Base-by-base conservation (phyloP, 164 flowering plant genomes). In the Sextonia rubra region DNA sequence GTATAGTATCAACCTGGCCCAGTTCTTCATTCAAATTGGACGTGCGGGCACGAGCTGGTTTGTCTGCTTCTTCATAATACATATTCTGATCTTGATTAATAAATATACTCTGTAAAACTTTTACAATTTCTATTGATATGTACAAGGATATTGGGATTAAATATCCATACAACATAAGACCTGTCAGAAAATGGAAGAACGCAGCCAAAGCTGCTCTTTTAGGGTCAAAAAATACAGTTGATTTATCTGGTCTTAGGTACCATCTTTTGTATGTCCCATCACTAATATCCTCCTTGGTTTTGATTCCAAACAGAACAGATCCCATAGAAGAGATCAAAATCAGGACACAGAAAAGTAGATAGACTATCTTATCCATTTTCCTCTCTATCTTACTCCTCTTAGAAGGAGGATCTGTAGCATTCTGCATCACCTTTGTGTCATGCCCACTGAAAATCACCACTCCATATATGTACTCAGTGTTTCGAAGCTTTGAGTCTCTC, bases 21-120 rank as follows among this genome's bases (percentile, higher is more conserved):
- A 93, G 93, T 75, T 93, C 98, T 82, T 93, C 98, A 73, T 90
- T 91, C 80, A 92, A 82, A 83, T 91, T 93, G 37, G 97, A 91
- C 2, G 98, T 93, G 60, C 91, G 85, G 24, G 97, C 97, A 73
- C 64, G 91, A 17, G 95, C 93, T 47, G 93, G 95, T 75, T 71
- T 84, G 77, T 91, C 83, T 60, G 89, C 77, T 75, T 86, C 95
- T 77, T 88, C 94, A 80, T 82, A 68, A 72, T 91, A 93, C 98
- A 90, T 91, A 23, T 89, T 78, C 68, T 29, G 87, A 73, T 93
- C 98, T 75, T 85, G 89, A 78, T 91, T 90, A 30, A 93, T 89
- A 76, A 93, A 93, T 75, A 87, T 79, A 69, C 89, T 85, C 80
- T 93, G 98, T 55, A 91, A 75, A 64, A 93, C 95, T 81, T 93